phyloP scores from a whole-genome alignment of 176 grass and related monocot species.

The Carex kokanica region DNA sequence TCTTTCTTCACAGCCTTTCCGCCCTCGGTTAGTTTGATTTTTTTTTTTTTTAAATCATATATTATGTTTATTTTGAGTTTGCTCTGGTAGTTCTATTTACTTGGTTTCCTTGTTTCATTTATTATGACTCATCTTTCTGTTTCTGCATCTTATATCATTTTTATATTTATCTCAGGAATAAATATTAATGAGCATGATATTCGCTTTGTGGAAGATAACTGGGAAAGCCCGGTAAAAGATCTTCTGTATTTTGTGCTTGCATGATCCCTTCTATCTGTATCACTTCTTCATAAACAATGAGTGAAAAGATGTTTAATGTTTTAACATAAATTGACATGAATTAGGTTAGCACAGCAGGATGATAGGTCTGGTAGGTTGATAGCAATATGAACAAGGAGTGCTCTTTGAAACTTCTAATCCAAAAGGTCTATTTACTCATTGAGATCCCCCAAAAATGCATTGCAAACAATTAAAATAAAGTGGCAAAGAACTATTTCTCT shows the following conservation, averaged over 20 bases:
- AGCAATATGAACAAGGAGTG: not conserved
- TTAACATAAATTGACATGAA: conserved; percentile 2
- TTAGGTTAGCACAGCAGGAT: not conserved
- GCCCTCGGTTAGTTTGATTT: conserved; percentile 51
- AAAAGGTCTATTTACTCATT: not conserved
- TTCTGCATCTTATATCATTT: conserved; percentile 5
- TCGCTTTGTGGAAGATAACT: conserved; percentile 95
- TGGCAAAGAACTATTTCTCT: not conserved
- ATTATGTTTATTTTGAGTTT: not conserved
- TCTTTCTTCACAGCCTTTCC: conserved; percentile 86
- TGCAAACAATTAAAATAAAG: conserved; percentile 9
- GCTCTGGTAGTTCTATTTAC: not conserved
- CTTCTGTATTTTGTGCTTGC: not conserved
- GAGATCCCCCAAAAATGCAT: not conserved
- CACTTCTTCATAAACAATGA: conserved; percentile 12
- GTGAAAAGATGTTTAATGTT: not conserved
- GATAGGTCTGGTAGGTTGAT: not conserved
- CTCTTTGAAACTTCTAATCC: not conserved
- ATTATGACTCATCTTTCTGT: not conserved
- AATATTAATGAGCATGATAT: conserved; percentile 82
- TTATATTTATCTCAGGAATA: conserved; percentile 25
- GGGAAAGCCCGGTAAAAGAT: conserved; percentile 85
- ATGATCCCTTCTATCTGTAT: not conserved
- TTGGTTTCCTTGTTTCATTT: not conserved
- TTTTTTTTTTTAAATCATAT: conserved; percentile 19